Base-by-base conservation (phyloP, 2,329 filamentous ascomycete genomes). In the Orbilia oligospora region DNA sequence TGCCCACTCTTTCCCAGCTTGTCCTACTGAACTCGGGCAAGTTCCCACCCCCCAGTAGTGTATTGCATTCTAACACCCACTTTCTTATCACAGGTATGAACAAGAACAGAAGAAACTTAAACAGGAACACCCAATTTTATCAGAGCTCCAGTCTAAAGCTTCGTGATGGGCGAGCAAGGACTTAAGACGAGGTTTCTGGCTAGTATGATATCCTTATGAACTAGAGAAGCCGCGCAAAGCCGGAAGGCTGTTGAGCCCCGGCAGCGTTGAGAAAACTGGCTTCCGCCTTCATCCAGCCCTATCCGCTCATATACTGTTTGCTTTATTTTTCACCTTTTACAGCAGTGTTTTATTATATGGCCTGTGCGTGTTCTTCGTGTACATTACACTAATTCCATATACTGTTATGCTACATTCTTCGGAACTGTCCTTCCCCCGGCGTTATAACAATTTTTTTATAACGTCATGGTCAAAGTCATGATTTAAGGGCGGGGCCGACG, bases 21-120 rank as follows among this genome's bases (percentile, higher is more conserved):
- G 3, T 20, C 16, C 16, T 41, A 14, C 16, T 41, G 12, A 41
- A 41, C 9, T 41, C 16, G 44, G 18, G 27, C 27, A 46, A 6
- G 16, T 20, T 16, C 2, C n/a, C n/a, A n/a, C n/a, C n/a, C 18
- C 9, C 22, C n/a, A 48, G 36, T 51, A 51, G n/a, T 6, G 27
- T 6, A 30, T 30, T 24, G 3, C 22, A 51, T 51, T 24, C 38
- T 51, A 38, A 64, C 53, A 53, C 24, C 22, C 8, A 20, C 55
- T 20, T 48, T 3, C 24, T 24, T 30, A 33, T 27, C 38, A 12
- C 18, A 77, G 73, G 61, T 77, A 77, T 20, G 67, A 77, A 55
- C 63, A 51, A 41, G 48, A 77, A n/a, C 73, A 77, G 41, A 77
- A 77, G 53, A 71, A 38, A 38, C 73, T 77, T 16, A 77, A 71